A percentile compares a stretch with the other conserved stretches of the same genome.
phyloP scores from a whole-genome alignment of 2,329 filamentous ascomycete species.

The Fusarium setosum region DNA sequence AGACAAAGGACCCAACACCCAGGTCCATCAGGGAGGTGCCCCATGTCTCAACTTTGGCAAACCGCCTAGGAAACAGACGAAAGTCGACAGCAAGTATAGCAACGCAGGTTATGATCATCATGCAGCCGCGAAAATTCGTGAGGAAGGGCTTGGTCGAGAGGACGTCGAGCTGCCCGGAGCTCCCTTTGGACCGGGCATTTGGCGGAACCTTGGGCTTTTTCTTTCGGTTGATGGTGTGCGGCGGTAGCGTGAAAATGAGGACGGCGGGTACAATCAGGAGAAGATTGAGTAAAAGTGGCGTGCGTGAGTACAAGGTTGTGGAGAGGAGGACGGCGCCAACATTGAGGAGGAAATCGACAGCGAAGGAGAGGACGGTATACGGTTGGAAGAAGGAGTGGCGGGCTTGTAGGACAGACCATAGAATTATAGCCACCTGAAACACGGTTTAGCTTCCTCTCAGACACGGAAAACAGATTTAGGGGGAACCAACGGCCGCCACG shows the following conservation, averaged over 20 bases:
- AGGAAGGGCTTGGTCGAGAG: constrained; percentile 91
- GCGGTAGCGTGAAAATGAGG: constrained; percentile 67
- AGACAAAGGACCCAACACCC: constrained; percentile 97
- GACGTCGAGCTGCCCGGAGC: constrained; percentile 45
- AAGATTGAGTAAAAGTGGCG: constrained; percentile 78
- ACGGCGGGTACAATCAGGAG: constrained; percentile 79
- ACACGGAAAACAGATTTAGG: neutral
- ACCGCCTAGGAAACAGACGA: constrained; percentile 88
- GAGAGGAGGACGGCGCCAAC: constrained; percentile 85
- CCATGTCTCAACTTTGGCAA: constrained; percentile 99
- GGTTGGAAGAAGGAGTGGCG: constrained; percentile 86
- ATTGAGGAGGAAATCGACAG: constrained; percentile 90
- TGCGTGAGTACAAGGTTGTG: constrained; percentile 84
- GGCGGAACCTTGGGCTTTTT: constrained; percentile 63
- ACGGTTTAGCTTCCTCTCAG: constrained; percentile 26
- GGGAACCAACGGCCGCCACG: constrained; percentile 77
- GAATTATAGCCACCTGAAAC: constrained; percentile 77
- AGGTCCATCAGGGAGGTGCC: constrained; percentile 99
- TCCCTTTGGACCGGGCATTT: constrained; percentile 51
- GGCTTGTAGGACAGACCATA: constrained; percentile 91
- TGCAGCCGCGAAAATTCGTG: constrained; percentile 88
- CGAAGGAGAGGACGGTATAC: constrained; percentile 74
- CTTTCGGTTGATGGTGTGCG: constrained; percentile 47
- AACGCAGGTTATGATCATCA: constrained; percentile 91
- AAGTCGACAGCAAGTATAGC: constrained; percentile 99